Evolutionary conservation across 2,329 filamentous ascomycete genomes (phyloP).

Genomic region (Didymella pinodella): DNA sequence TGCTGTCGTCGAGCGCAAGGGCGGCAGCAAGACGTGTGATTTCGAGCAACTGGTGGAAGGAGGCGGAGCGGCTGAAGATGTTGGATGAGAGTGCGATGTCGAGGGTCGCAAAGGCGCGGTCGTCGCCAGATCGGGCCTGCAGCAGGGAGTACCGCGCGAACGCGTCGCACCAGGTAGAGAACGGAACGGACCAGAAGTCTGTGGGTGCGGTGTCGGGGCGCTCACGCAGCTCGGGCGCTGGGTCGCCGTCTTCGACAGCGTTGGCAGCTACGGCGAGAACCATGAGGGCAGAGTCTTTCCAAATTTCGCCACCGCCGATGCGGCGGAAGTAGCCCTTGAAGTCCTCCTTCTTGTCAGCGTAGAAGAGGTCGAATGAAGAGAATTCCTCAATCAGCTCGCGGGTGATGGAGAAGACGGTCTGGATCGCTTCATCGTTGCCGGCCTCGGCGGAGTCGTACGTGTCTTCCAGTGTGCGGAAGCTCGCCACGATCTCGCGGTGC

Average conservation of each 20-base stretch:
- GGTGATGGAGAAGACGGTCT: constrained; percentile 67
- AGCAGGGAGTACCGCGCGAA: constrained; percentile 87
- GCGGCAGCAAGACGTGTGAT: constrained; percentile 85
- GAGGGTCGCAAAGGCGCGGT: constrained; percentile 80
- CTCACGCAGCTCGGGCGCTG: constrained; percentile 39
- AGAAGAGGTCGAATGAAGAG: constrained; percentile 66
- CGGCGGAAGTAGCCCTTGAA: constrained; percentile 49
- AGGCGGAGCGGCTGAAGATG: constrained; percentile 76
- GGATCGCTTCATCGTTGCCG: constrained; percentile 59
- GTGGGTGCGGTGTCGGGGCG: constrained; percentile 52
- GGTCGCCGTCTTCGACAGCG: constrained; percentile 43
- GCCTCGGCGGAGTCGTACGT: constrained; percentile 53
- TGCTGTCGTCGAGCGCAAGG: constrained; percentile 77
- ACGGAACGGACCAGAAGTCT: constrained; percentile 78
- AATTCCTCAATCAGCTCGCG: constrained; percentile 68
- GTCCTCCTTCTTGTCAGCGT: constrained; percentile 57
- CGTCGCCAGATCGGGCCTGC: constrained; percentile 72
- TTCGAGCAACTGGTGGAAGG: constrained; percentile 75
- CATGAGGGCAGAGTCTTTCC: constrained; percentile 47
- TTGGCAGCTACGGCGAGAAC: constrained; percentile 47
- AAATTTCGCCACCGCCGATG: constrained; percentile 42
- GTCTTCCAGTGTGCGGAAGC: constrained; percentile 57
- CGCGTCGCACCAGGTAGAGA: constrained; percentile 85
- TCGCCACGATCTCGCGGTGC: constrained; percentile 51
- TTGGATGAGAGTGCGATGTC: constrained; percentile 80